A percentile compares a stretch with the other conserved stretches of the same genome.
These are phyloP conservation scores for Saksenaea vasiformis DNA, from an alignment of 371 early-diverging fungal genomes.

Conservation along the genomic window DNA sequence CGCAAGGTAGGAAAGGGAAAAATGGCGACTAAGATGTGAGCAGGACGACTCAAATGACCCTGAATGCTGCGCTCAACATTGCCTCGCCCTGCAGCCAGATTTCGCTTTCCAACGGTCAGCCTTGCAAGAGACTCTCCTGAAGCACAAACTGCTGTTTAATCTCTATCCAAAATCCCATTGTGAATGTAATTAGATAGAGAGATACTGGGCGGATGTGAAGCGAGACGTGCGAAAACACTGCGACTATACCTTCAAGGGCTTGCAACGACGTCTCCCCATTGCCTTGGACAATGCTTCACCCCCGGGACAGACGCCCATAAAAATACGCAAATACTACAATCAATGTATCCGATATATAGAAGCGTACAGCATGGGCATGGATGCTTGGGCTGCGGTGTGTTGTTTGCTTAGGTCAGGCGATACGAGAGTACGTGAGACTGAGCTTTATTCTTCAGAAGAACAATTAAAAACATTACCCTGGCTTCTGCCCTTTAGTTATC, in stretches of 20 bases:
- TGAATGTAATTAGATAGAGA: neutral
- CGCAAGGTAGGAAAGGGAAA: too few relatives aligned
- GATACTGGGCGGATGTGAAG: neutral
- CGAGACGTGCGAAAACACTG: neutral
- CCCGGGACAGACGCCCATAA: neutral
- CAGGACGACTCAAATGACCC: too few relatives aligned
- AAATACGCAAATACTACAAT: neutral
- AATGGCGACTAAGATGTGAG: too few relatives aligned
- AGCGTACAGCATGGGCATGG: neutral
- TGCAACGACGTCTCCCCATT: neutral
- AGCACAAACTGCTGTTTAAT: neutral
- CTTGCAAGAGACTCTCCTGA: neutral
- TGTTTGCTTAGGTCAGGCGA: too few relatives aligned
- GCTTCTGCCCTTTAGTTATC: too few relatives aligned
- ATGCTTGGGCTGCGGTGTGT: neutral
- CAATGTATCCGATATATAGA: neutral
- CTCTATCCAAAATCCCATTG: neutral
- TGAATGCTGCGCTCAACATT: too few relatives aligned
- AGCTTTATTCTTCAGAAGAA: too few relatives aligned
- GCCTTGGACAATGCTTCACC: neutral
- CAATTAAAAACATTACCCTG: too few relatives aligned
- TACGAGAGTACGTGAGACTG: too few relatives aligned
- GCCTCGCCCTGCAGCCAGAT: too few relatives aligned
- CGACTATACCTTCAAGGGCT: neutral
- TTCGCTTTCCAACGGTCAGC: too few relatives aligned